A percentile compares a stretch with the other conserved stretches of the same genome.
phyloP scores from a whole-genome alignment of 2,329 filamentous ascomycete species.

The Botrytis hyacinthi region DNA sequence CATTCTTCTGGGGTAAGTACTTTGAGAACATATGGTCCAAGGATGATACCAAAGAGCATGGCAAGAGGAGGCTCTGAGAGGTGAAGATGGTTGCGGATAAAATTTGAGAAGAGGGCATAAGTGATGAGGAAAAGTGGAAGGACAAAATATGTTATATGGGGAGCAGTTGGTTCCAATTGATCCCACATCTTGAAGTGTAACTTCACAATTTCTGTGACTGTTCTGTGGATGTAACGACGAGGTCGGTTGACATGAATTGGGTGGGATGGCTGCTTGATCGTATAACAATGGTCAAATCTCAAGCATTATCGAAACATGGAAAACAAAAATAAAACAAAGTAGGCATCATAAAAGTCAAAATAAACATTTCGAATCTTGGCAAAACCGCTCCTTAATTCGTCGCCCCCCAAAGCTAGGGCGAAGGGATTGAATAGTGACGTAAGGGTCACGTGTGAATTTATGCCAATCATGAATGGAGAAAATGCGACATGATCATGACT shows the following conservation, averaged over 20 bases:
- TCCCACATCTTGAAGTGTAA: slow-evolving; percentile 43
- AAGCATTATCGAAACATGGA: not conserved
- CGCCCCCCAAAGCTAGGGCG: not conserved
- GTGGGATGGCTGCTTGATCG: not conserved
- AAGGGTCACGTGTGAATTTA: not conserved
- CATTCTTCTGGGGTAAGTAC: slow-evolving; percentile 59
- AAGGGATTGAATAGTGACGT: not conserved
- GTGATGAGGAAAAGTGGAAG: slow-evolving; percentile 56
- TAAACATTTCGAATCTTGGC: not conserved
- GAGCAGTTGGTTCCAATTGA: slow-evolving; percentile 53
- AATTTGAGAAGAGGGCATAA: slow-evolving; percentile 57
- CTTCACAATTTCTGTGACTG: not conserved
- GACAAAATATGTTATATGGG: slow-evolving; percentile 58
- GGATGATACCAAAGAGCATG: slow-evolving; percentile 69
- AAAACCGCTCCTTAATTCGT: not conserved
- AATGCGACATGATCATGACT: not conserved
- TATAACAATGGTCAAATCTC: not conserved
- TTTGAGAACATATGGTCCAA: slow-evolving; percentile 65
- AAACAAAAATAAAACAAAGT: not conserved
- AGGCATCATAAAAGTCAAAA: not conserved
- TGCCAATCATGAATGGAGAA: not conserved
- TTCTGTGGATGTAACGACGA: too few relatives aligned
- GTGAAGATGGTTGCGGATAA: slow-evolving; percentile 59
- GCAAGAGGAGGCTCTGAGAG: slow-evolving; percentile 59
- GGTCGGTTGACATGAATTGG: not conserved